Evolutionary conservation across 192 early-diverging fungal species (phyloP), one percentile per base, ranked within the genome.

Genomic region (Haplosporangium gracile): DNA sequence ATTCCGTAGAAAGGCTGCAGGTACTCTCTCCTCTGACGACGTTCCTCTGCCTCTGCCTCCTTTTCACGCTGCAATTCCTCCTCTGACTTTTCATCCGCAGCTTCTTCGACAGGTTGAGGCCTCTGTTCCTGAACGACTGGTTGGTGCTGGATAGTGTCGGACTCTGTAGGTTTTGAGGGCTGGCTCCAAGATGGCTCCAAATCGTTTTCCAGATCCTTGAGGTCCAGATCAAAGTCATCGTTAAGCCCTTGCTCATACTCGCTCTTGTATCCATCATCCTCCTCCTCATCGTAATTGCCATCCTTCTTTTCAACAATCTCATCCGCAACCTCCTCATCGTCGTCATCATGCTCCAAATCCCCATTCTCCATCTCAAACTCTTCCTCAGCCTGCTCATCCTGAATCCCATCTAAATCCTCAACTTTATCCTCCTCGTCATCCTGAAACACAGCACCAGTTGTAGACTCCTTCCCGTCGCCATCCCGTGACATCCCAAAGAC

Each of bases 401-500:
- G 18, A 49, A 82, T 51, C 0, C 70, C 76, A 45, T 83, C 88
- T 0, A 74, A 47, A 51, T 26, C 47, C 11, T 72, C 45, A 2
- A 43, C 68, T 0, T 75, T 49, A 38, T 78, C 69, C 7, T 78
- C 53, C 16, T 78, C 65, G 18, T 60, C 68, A 29, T 65, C n/a
- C 43, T 39, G 60, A 68, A 68, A 40, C 18, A 5, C n/a, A 60
- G 45, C 38, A 42, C 45, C 15, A 49, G 49, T 7, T 20, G 18
- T 11, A 18, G 24, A 18, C 18, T 0, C 49, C 4, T 68, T 10
- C 22, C 8, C 11, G 0, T 34, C 68, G 11, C 55, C 77, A 47
- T 89, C 85, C n/a, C 73, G 72, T 2, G 81, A 77, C 32, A 89
- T 76, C 5, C 85, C 89, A 38, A 93, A 89, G 6, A 92, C 72